phyloP scores from a whole-genome alignment of 495 filamentous ascomycete species.

The Sphaerosporella brunnea region DNA sequence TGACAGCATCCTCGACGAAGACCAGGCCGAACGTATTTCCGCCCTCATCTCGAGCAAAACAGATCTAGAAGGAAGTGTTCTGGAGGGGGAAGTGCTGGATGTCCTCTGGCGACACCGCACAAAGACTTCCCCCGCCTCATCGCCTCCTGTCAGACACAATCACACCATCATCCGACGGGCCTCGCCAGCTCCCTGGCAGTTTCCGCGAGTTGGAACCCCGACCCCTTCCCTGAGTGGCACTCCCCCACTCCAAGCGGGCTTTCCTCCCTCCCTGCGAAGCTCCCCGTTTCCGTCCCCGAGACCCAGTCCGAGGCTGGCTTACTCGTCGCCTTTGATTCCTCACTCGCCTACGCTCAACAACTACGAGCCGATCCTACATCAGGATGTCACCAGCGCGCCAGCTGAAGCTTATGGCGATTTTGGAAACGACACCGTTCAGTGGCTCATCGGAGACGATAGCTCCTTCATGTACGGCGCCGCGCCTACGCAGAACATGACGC shows the following conservation, averaged over 20 bases:
- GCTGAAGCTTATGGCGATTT: slow-evolving; percentile 81
- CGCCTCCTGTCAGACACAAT: slow-evolving; percentile 61
- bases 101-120: slow-evolving; percentile 83
- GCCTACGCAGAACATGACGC: slow-evolving; percentile 69
- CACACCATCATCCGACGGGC: slow-evolving; percentile 77
- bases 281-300: slow-evolving; percentile 91
- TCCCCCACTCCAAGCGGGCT: slow-evolving; percentile 60
- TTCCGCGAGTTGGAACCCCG: slow-evolving; percentile 58
- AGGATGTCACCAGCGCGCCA: slow-evolving; percentile 46
- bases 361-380: slow-evolving; percentile 50
- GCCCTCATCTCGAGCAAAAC: slow-evolving; percentile 68
- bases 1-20: slow-evolving; percentile 69
- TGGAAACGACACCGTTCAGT: slow-evolving; percentile 85
- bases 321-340: slow-evolving; percentile 79
- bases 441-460: slow-evolving; percentile 84
- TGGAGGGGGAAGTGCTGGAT: slow-evolving; percentile 85
- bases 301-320: slow-evolving; percentile 78
- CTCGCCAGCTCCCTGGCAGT: slow-evolving; percentile 87
- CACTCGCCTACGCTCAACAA: slow-evolving; percentile 87
- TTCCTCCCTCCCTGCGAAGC: slow-evolving; percentile 53
- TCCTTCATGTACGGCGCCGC: slow-evolving; percentile 53
- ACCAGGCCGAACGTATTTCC: slow-evolving; percentile 83
- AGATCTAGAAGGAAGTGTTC: slow-evolving; percentile 49
- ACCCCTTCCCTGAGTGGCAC: slow-evolving; percentile 60
- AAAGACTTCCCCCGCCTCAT: slow-evolving; percentile 49